Evolutionary conservation across 371 early-diverging fungal species (phyloP), one percentile per base, ranked within the genome.

Genomic region (Saksenaea oblongispora): DNA sequence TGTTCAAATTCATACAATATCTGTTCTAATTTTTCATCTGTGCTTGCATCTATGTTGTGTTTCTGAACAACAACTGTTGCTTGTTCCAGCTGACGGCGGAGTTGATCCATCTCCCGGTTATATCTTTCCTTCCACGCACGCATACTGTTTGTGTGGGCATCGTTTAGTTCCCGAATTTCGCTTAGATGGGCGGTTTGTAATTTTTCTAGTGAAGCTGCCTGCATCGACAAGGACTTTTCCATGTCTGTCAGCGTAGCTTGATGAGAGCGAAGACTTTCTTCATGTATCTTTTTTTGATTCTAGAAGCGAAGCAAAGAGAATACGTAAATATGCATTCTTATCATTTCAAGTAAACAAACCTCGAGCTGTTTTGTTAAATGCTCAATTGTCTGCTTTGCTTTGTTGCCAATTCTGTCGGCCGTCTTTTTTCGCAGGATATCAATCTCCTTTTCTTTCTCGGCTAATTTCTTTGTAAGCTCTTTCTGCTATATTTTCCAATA

Each of bases 1-100:
- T 74, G 71, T 34, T 82, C 82, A 61, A 95, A 88, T 72, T 93
- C 93, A 18, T 88, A 86, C 58, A 95, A 80, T 42, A 95, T 76
- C 10, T 90, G 89, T 35, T 90, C 89, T 5, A 95, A 64, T 62
- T 94, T 92, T 17, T 82, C 88, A 73, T 93, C 91, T 58, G 51
- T 47, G 93, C 67, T 34, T 83, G 83, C 22, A 10, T 47, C 24
- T 0, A 78, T 71, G 35, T 64, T 58, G 5, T 70, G 58, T 22
- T 65, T 67, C 24, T 47, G 4, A 15, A 8, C 17, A n/a, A 7
- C 44, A 15, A n/a, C n/a, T 2, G 10, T 17, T 22, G 71, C 73
- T 41, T 74, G 67, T 28, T 67, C 63, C 27, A 82, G 53, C 34
- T 72, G 70, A 1, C 63, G 34, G 26, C 75, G 74, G 3, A 82